A percentile compares a stretch with the other conserved stretches of the same genome.
Evolutionary conservation across 352 stramenopile species (phyloP).

Genomic region (Phytophthora pistaciae): DNA sequence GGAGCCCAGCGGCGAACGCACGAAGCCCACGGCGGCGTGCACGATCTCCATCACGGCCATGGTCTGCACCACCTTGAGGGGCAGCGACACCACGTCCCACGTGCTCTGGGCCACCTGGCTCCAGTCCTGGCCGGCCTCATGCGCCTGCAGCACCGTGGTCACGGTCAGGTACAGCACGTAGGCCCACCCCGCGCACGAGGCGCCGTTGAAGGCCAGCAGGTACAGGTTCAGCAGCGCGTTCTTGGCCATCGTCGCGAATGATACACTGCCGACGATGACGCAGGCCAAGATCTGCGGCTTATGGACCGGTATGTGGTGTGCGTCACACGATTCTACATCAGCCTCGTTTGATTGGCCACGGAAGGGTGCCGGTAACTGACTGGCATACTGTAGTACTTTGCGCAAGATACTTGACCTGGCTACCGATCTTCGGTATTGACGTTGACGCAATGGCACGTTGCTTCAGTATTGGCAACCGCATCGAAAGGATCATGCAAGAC

Average conservation of each 20-base stretch:
- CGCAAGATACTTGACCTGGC: no score
- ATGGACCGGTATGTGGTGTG: neutral
- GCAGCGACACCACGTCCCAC: constrained; percentile 65
- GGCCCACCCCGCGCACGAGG: constrained; percentile 74
- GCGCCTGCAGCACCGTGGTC: constrained; percentile 50
- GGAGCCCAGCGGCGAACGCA: constrained; percentile 95
- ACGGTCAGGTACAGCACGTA: constrained; percentile 78
- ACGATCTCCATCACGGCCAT: constrained; percentile 97
- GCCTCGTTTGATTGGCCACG: constrained; percentile 23
- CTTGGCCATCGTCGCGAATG: constrained; percentile 63
- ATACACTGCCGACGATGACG: constrained; percentile 30
- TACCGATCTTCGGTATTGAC: neutral
- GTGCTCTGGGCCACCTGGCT: constrained; percentile 51
- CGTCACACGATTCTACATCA: neutral
- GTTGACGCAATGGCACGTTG: no score
- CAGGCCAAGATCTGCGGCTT: constrained; percentile 17
- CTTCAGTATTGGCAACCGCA: neutral
- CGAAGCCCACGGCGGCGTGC: constrained; percentile 95
- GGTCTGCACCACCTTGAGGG: constrained; percentile 92
- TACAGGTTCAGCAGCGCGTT: constrained; percentile 77
- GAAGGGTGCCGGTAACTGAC: neutral
- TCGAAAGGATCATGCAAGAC: neutral
- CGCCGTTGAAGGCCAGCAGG: constrained; percentile 77
- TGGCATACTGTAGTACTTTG: no score
- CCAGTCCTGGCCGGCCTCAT: constrained; percentile 63